These are phyloP conservation scores for Carex pumila DNA, from an alignment of 176 grass and related monocot species.

Conservation along the genomic window DNA sequence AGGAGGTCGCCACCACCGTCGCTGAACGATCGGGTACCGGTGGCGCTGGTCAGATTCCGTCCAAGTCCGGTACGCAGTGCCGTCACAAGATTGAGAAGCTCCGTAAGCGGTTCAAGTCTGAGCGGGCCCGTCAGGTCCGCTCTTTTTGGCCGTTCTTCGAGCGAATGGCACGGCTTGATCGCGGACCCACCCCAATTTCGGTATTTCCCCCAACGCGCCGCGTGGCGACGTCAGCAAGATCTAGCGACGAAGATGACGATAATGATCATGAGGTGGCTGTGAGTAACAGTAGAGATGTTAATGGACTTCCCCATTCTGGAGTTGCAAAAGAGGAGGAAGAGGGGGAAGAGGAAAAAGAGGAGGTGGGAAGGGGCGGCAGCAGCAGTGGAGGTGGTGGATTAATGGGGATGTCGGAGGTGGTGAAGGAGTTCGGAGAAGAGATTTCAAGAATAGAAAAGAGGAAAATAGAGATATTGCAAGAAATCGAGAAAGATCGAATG, in stretches of 20 bases:
- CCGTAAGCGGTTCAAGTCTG: constrained; percentile 79
- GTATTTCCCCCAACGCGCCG: constrained; percentile 13
- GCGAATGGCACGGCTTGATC: constrained; percentile 76
- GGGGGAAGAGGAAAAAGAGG: constrained; percentile 35
- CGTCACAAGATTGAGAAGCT: constrained; percentile 99
- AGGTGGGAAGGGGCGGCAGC: neutral
- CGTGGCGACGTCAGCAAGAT: constrained; percentile 12
- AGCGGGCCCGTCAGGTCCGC: constrained; percentile 49
- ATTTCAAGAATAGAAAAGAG: constrained; percentile 68
- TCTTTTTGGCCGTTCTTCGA: constrained; percentile 87
- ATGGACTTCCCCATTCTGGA: constrained; percentile 51
- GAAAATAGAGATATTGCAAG: constrained; percentile 64
- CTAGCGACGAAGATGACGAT: constrained; percentile 28
- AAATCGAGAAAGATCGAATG: constrained; percentile 71
- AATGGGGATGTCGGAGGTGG: constrained; percentile 28
- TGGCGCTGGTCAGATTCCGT: constrained; percentile 17
- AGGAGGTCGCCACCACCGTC: constrained; percentile 58
- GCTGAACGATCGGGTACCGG: constrained; percentile 34
- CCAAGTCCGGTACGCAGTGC: constrained; percentile 89
- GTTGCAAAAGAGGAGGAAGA: constrained; percentile 24
- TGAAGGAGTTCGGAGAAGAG: constrained; percentile 57
- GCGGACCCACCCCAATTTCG: constrained; percentile 40
- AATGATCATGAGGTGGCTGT: constrained; percentile 37
- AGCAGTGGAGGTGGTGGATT: neutral
- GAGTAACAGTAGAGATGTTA: constrained; percentile 70